Evolutionary conservation across 495 filamentous ascomycete species (phyloP), one percentile per base, ranked within the genome.

Genomic region (Echria macrotheca): DNA sequence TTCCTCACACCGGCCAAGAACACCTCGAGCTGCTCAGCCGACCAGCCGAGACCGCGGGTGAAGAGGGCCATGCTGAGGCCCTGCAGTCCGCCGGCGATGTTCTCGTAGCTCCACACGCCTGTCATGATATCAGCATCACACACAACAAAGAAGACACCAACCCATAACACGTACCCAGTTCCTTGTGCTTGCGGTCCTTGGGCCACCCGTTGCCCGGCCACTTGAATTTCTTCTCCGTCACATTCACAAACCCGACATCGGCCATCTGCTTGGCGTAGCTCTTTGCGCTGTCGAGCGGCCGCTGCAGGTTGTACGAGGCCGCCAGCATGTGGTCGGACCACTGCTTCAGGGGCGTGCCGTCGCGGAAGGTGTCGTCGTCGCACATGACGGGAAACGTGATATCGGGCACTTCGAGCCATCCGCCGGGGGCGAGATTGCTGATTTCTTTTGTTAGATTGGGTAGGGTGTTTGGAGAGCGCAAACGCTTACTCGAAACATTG

Each of bases 131-230:
- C n/a, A n/a, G n/a, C n/a, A n/a, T n/a, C n/a, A n/a, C n/a, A n/a
- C n/a, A n/a, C n/a, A n/a, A n/a, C n/a, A n/a, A n/a, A n/a, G n/a
- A n/a, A n/a, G n/a, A n/a, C n/a, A n/a, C n/a, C n/a, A n/a, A n/a
- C n/a, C n/a, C n/a, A n/a, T n/a, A n/a, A n/a, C n/a, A 19, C 36
- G 10, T 21, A 39, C 36, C 36, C 10, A 39, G 15, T 53, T 78
- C 69, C 49, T 74, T 77, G 41, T 75, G 37, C 25, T 66, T 66
- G 14, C 52, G 60, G 43, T 80, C 68, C 17, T 52, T 57, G 4
- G 72, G 64, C 77, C 78, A 80, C 1, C 63, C 53, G 12, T 72
- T 71, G 18, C 61, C 39, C 9, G 69, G 67, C 38, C 62, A 60
- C 58, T 65, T 63, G 24, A 54, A 47, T 15, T 50, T 48, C 23